A percentile compares a stretch with the other conserved stretches of the same genome.
phyloP scores from a whole-genome alignment of 441 rosid species.

The Macaranga tanarius region DNA sequence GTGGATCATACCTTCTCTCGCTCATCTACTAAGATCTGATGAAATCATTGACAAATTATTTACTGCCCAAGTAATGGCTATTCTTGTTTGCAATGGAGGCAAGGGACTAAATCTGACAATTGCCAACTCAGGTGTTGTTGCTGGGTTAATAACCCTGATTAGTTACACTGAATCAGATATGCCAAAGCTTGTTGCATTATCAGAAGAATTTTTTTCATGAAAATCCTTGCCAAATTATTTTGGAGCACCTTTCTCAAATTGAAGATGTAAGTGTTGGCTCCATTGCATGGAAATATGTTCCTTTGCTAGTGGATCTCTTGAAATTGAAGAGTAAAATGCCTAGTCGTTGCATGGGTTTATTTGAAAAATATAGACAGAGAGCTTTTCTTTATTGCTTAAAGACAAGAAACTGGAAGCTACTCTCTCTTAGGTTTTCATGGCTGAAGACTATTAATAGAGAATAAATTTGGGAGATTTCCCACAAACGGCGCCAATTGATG shows the following conservation, averaged over 20 bases:
- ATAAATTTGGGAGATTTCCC: too few species aligned
- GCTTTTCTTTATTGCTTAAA: too few species aligned
- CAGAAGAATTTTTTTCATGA: conserved; percentile 63
- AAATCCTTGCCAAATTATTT: conserved; percentile 69
- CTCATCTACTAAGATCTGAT: conserved; percentile 72
- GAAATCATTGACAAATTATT: conserved; percentile 67
- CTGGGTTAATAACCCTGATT: conserved; percentile 57
- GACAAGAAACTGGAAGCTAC: too few species aligned
- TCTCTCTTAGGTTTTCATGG: too few species aligned
- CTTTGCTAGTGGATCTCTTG: conserved; percentile 85
- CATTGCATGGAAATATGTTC: conserved; percentile 73
- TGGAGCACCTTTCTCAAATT: conserved; percentile 68
- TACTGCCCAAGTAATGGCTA: conserved; percentile 83
- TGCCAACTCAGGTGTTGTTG: conserved; percentile 69
- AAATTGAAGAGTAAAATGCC: too few species aligned
- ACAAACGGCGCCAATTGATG: too few species aligned
- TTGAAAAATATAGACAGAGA: too few species aligned
- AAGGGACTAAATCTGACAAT: conserved; percentile 59
- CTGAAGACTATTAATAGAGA: too few species aligned
- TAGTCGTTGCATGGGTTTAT: too few species aligned
- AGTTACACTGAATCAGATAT: conserved; percentile 61
- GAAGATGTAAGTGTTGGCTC: conserved; percentile 83
- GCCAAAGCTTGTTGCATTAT: conserved; percentile 51
- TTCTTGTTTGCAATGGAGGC: conserved; percentile 56
- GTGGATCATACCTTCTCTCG: conserved; percentile 66